Base-by-base conservation (phyloP, 140 eudicot species). In the Bidens hawaiensis region DNA sequence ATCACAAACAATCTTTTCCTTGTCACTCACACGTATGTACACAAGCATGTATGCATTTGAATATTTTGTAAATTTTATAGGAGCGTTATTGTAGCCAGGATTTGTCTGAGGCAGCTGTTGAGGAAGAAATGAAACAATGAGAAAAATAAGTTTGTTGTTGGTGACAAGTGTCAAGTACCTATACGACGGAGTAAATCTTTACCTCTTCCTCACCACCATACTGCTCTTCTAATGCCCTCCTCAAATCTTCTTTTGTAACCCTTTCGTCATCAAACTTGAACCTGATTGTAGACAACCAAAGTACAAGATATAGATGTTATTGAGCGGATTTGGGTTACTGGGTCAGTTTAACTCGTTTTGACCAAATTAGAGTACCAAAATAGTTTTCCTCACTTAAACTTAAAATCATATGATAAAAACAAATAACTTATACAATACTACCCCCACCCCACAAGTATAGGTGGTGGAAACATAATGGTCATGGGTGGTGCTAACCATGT, bases 31-130 rank as follows among this genome's bases (percentile, higher is more conserved):
- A 25, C 96, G 87, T 59, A 88, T 85, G 55, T 88, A 88, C 50
- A 88, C 96, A 72, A 85, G 94, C 94, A 88, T 88, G 82, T 88
- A 88, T n/a, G 94, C 96, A 78, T 85, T 88, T 42, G 96, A 88
- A 75, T 88, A 85, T 64, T 88, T 88, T 25, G 94, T 82, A 71
- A 88, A 85, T 60, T 85, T 85, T 42, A 88, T 77, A 2, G 94
- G 94, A 47, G 85, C 74, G 54, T 85, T 88, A 70, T 85, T 82
- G 78, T 77, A 85, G 67, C 94, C 96, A 52, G 94, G 90, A 77
- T 88, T 88, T 42, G 94, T 73, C 67, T 77, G 90, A 9, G 88
- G 87, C 71, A 88, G 69, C 90, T 88, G 88, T 73, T 52, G 52
- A 28, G 40, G 58, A 66, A 64, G 52, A 16, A 14, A 65, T 25